Conservation (phyloP, 2,329 filamentous ascomycete species). For the Penicillium hordei region DNA sequence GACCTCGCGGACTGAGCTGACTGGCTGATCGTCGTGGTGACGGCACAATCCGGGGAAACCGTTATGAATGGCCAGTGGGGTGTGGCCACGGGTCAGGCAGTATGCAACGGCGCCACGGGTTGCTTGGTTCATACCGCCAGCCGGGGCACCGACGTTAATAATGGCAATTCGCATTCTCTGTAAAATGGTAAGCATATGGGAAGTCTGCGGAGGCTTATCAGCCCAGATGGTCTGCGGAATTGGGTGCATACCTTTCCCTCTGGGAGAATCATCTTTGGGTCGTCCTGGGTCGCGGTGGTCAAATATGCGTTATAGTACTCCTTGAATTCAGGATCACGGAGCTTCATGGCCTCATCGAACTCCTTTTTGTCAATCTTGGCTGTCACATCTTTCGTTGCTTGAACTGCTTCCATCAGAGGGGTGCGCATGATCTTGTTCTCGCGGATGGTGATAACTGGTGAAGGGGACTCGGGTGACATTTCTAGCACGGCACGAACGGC, state of each 20-base stretch:
- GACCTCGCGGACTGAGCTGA: constrained; percentile 80
- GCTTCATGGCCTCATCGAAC: constrained; percentile 80
- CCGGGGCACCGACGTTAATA: constrained; percentile 93
- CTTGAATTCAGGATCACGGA: constrained; percentile 89
- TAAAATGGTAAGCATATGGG: constrained; percentile 29
- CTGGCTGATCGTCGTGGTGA: constrained; percentile 79
- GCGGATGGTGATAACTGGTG: constrained; percentile 91
- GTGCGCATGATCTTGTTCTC: constrained; percentile 97
- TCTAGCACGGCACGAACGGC: constrained; percentile 90
- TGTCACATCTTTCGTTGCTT: constrained; percentile 79
- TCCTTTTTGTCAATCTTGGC: constrained; percentile 79
- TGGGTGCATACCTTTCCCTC: constrained; percentile 62
- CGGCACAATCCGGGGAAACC: constrained; percentile 92
- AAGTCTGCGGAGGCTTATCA: background rate
- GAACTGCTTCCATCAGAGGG: constrained; percentile 83
- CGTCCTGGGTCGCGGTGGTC: constrained; percentile 81
- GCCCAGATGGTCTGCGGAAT: background rate
- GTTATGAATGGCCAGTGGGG: constrained; percentile 89
- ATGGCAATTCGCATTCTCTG: constrained; percentile 91
- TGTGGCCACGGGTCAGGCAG: constrained; percentile 88
- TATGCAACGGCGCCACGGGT: constrained; percentile 91
- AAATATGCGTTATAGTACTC: constrained; percentile 90
- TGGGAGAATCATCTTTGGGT: constrained; percentile 67
- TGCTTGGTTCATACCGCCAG: constrained; percentile 97
- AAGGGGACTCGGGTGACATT: constrained; percentile 82